phyloP scores from a whole-genome alignment of 768 basidiomycete genomes.

The Tubosaeta brunneosetosa region DNA sequence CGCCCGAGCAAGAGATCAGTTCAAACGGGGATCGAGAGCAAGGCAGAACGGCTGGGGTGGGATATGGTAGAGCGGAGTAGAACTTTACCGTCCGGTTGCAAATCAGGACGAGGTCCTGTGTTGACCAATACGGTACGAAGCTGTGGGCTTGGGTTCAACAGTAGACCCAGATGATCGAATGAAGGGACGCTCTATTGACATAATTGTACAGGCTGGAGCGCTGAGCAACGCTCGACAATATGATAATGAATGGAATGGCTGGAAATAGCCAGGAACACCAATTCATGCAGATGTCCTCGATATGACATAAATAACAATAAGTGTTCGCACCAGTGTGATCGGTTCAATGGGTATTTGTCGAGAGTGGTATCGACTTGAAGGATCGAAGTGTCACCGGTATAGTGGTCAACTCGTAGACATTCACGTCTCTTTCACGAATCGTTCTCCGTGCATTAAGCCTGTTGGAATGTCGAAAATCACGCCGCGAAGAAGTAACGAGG shows the following conservation, averaged over 20 bases:
- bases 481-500: background rate
- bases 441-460: slow-evolving; percentile 11
- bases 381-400: background rate
- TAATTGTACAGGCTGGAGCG: too few species aligned
- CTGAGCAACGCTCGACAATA: too few species aligned
- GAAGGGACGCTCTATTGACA: too few species aligned
- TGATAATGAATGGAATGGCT: background rate
- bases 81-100: background rate
- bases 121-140: slow-evolving; percentile 6
- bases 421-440: slow-evolving; percentile 5
- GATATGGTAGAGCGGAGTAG: slow-evolving; percentile 17
- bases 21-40: too few species aligned
- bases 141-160: background rate
- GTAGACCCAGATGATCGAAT: too few species aligned
- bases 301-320: background rate
- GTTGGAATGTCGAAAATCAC: background rate
- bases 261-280: too few species aligned
- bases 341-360: background rate
- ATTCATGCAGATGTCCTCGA: too few species aligned
- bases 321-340: background rate
- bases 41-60: too few species aligned
- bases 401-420: background rate
- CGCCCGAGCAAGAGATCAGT: slow-evolving; percentile 15
- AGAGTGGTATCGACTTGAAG: background rate
- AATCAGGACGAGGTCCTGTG: background rate